A percentile compares a stretch with the other conserved stretches of the same genome.
Evolutionary conservation across 2,329 filamentous ascomycete species (phyloP).

Genomic region (Geosmithia flava): DNA sequence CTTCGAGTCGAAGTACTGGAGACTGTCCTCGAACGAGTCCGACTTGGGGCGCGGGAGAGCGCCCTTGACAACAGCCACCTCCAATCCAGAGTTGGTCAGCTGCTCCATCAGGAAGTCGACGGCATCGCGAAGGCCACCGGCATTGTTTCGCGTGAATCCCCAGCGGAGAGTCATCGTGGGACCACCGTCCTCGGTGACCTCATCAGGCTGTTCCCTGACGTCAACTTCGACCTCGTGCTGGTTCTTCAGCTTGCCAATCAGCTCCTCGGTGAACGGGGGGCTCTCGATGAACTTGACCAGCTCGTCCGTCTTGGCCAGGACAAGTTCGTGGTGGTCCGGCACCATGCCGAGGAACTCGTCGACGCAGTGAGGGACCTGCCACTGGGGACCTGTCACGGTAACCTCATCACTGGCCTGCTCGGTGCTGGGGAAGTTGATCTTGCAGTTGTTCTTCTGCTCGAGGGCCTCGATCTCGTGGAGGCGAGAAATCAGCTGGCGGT

Average conservation of each 20-base stretch:
- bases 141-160: slow-evolving; percentile 92
- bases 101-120: slow-evolving; percentile 87
- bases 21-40: slow-evolving; percentile 93
- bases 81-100: slow-evolving; percentile 79
- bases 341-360: slow-evolving; percentile 98
- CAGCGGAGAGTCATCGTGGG: slow-evolving; percentile 55
- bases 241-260: slow-evolving; percentile 72
- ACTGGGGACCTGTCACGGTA: slow-evolving; percentile 90
- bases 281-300: slow-evolving; percentile 75
- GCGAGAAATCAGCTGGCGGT: slow-evolving; percentile 82
- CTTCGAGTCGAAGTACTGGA: slow-evolving; percentile 96
- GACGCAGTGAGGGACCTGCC: slow-evolving; percentile 93
- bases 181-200: slow-evolving; percentile 42
- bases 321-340: slow-evolving; percentile 85
- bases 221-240: slow-evolving; percentile 88
- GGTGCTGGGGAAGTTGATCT: slow-evolving; percentile 95
- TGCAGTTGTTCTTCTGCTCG: slow-evolving; percentile 99
- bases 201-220: slow-evolving; percentile 51
- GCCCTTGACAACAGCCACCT: slow-evolving; percentile 76
- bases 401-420: slow-evolving; percentile 96
- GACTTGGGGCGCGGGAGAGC: slow-evolving; percentile 97
- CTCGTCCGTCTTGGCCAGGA: slow-evolving; percentile 64
- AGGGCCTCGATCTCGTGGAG: slow-evolving; percentile 84
- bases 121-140: slow-evolving; percentile 86
- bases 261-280: slow-evolving; percentile 65